Base-by-base conservation (phyloP, 148 eudicot genomes). In the Vaccinium macrocarpon region DNA sequence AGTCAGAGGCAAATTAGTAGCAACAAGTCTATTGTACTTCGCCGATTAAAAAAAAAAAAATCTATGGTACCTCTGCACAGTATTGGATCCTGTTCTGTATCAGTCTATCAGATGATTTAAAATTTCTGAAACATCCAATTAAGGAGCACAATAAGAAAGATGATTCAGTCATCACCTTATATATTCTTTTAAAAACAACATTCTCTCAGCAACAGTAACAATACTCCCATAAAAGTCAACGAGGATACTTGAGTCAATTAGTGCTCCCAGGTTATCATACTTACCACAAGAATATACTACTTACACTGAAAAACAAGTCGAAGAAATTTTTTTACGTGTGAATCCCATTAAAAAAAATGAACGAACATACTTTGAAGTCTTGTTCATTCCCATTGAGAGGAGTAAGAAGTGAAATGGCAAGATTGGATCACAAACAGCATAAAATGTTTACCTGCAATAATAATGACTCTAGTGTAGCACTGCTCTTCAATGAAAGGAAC, bases 241-340 rank as follows among this genome's bases (percentile, higher is more conserved):
- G 74, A 91, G 90, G 91, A 91, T 91, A 91, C 93, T 88, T 80
- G 84, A 71, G 75, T 91, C 93, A 81, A 91, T 78, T 73, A 86
- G 86, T 50, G 86, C 81, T 83, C 88, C 90, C 62, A 88, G 70
- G 70, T 91, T 89, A 75, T 91, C 88, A 4, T 89, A 81, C 25
- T 84, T 81, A 90, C 76, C 84, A 91, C 52, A 56, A 90, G 85
- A 71, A 91, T 82, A 85, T 86, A 91, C 88, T 91, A 89, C 87
- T 88, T 91, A 49, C 91, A 91, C 93, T 91, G 89, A 68, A 81
- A 85, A 83, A 27, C 27, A 80, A 72, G 55, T 42, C 6, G 3
- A 78, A 35, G 78, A 73, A 70, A 70, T 46, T 53, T 84, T 51
- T 38, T 35, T 66, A 74, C 70, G 1, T 29, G 77, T 72, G 48